Conservation (phyloP, 805 yeast species). For the Metschnikowia similis region DNA sequence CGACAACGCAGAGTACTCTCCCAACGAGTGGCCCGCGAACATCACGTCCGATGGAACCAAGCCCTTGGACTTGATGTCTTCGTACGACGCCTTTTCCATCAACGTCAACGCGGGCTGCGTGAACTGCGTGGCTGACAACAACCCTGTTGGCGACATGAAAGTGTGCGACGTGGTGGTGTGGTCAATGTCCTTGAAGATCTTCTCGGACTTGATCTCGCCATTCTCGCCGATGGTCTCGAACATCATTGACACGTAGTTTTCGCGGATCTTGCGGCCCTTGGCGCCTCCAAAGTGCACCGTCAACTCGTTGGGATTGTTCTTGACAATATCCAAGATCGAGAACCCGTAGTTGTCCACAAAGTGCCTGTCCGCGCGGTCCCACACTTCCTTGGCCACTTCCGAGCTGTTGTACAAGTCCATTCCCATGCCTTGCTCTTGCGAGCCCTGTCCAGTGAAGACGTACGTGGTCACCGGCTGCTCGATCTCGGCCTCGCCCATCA, state of each 20-base stretch:
- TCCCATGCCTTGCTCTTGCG: conserved; percentile 99
- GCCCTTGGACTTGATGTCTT: conserved; percentile 95
- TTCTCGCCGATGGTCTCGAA: conserved; percentile 88
- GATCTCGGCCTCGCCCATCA: conserved; percentile 95
- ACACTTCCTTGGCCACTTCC: conserved; percentile 87
- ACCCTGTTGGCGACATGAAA: conserved; percentile 89
- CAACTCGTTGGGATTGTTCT: conserved; percentile 90
- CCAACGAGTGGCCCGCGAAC: conserved; percentile 99
- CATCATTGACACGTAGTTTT: conserved; percentile 94
- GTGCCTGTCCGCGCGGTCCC: conserved; percentile 97
- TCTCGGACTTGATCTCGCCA: conserved; percentile 83
- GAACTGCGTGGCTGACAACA: conserved; percentile 96
- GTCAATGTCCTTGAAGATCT: conserved; percentile 89
- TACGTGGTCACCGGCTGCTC: conserved; percentile 97
- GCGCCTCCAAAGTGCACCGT: conserved; percentile 98
- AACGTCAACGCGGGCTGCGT: conserved; percentile 98
- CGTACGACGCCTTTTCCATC: conserved; percentile 99
- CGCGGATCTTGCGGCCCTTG: conserved; percentile 90
- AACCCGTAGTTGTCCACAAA: conserved; percentile 93
- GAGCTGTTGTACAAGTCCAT: conserved; percentile 94
- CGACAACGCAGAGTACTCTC: conserved; percentile 97
- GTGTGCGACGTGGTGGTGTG: conserved; percentile 79
- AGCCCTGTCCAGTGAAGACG: conserved; percentile 99
- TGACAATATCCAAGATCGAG: conserved; percentile 93
- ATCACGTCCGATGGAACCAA: conserved; percentile 88